Base-by-base conservation (phyloP, 1,139 yeast species). In the Yamadazyma trypodendri region DNA sequence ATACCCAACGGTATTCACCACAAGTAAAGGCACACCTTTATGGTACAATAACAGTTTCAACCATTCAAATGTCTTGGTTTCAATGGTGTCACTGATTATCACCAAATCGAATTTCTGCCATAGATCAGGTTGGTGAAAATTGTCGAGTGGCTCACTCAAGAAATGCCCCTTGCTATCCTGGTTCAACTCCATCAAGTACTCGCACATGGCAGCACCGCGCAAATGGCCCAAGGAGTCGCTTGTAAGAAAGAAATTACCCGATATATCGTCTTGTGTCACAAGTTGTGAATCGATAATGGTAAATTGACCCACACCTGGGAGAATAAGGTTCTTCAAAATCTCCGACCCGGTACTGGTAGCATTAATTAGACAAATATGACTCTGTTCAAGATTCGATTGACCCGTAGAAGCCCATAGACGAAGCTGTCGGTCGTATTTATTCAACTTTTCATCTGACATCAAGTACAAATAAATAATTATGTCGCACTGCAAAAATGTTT, bases 391-490 rank as follows among this genome's bases (percentile, higher is more conserved):
- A 3, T 72, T 69, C 6, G 62, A 49, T 53, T 92, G 98, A 3
- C 97, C 97, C 1, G 74, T 60, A 0, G 75, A 53, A 0, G 88
- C 92, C 98, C 98, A 92, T 14, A 92, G 65, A 29, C 97, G 73
- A 42, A 90, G 63, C 57, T 92, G 98, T 33, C 98, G 74, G 60
- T 92, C 97, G 57, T 88, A 90, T 47, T 78, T 78, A 37, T 66
- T 55, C 27, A 56, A 56, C 45, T 66, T 72, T 34, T 68, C 69
- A 46, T 67, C 68, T 40, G 44, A 45, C 56, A 49, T 61, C 10
- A 6, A 15, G 6, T 14, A 9, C 21, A 18, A 18, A 18, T 18
- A 6, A 18, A 18, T n/a, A n/a, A n/a, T n/a, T n/a, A n/a, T n/a
- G n/a, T n/a, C n/a, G n/a, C n/a, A n/a, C n/a, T n/a, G n/a, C n/a